Percentiles rank a stretch among this genome's conserved stretches.
Evolutionary conservation across 805 yeast genomes (phyloP).

Genomic region (Ogataea glucozyma): DNA sequence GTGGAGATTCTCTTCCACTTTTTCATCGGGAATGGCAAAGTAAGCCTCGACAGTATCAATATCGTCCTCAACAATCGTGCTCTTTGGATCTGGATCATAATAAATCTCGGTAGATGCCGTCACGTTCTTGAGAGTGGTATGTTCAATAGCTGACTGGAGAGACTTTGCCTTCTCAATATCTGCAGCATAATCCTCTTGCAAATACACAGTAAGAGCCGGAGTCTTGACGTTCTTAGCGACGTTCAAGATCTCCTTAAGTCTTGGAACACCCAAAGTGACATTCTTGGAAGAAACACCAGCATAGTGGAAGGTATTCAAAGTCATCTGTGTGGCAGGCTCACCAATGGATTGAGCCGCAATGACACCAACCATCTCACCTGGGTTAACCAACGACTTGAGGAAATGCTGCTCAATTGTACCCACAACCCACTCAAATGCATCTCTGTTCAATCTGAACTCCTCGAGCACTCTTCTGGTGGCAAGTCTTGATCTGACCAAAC

Average conservation of each 20-base stretch:
- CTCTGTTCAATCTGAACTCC: slow-evolving; percentile 80
- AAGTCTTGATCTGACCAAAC: slow-evolving; percentile 88
- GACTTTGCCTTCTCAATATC: slow-evolving; percentile 94
- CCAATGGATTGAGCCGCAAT: slow-evolving; percentile 97
- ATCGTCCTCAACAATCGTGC: slow-evolving; percentile 96
- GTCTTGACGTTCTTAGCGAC: slow-evolving; percentile 98
- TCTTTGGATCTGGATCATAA: slow-evolving; percentile 97
- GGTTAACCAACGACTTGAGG: slow-evolving; percentile 86
- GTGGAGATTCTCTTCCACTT: slow-evolving; percentile 89
- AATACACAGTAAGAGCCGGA: slow-evolving; percentile 97
- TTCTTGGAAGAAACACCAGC: slow-evolving; percentile 97
- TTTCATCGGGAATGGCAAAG: slow-evolving; percentile 97
- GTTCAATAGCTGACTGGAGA: slow-evolving; percentile 95
- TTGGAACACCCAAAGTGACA: slow-evolving; percentile 96
- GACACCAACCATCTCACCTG: slow-evolving; percentile 99
- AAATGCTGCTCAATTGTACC: slow-evolving; percentile 95
- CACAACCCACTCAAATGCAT: slow-evolving; percentile 93
- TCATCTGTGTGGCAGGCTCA: slow-evolving; percentile 98
- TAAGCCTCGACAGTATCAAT: slow-evolving; percentile 95
- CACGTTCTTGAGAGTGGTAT: slow-evolving; percentile 90
- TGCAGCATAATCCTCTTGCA: slow-evolving; percentile 73
- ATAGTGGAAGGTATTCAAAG: slow-evolving; percentile 94
- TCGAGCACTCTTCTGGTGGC: slow-evolving; percentile 89
- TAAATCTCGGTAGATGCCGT: slow-evolving; percentile 97
- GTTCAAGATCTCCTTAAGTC: slow-evolving; percentile 95